Evolutionary conservation across 23 red algal genomes (phyloP).

Genomic region (Pyropia yezoensis): DNA sequence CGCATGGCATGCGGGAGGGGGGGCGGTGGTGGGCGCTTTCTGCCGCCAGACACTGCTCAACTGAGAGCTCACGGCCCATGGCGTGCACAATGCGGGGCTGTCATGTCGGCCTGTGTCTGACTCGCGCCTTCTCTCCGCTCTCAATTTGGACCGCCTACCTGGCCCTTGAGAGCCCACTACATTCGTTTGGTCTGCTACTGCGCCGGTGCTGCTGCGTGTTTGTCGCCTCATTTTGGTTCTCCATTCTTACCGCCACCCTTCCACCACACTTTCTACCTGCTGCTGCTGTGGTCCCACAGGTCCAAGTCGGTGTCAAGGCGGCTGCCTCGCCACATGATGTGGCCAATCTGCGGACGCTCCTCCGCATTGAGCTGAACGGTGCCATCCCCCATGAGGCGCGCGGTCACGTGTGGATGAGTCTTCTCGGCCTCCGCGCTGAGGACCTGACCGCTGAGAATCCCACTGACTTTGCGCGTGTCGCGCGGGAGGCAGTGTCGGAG

Average conservation of each 20-base stretch:
- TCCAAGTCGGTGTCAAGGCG: constrained; percentile 33
- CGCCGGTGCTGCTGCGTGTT: background rate
- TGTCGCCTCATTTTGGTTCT: background rate
- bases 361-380: constrained; percentile 28
- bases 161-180: background rate
- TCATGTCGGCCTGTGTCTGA: no score
- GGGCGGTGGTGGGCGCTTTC: no score
- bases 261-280: background rate
- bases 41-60: no score
- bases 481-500: constrained; percentile 46
- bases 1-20: no score
- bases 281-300: background rate
- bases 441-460: constrained; percentile 55
- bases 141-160: no score
- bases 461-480: constrained; percentile 39
- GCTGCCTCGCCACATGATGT: constrained; percentile 43
- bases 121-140: no score
- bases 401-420: constrained; percentile 56
- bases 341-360: constrained; percentile 34
- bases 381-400: constrained; percentile 61
- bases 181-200: constrained; percentile 4
- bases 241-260: background rate
- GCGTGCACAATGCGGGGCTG: no score
- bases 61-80: no score
- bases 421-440: constrained; percentile 52